Base-by-base conservation (phyloP, 2,329 filamentous ascomycete genomes). In the Ilyonectria sp. region DNA sequence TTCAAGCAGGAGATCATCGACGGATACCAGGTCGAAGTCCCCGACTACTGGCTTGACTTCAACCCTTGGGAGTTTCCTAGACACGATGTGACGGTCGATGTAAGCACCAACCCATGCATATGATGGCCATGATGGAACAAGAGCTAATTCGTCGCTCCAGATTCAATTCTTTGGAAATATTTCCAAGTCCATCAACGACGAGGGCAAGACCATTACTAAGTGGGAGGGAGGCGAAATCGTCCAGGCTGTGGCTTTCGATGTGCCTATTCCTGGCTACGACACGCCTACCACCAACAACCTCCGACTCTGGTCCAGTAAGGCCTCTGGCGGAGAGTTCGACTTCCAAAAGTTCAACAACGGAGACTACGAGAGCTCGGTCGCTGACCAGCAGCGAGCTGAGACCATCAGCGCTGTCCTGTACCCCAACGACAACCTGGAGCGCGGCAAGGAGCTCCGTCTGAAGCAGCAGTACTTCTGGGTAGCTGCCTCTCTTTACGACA, bases 391-490 rank as follows among this genome's bases (percentile, higher is more conserved):
- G 85, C 92, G 94, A 65, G 96, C 96, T n/a, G 96, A 99, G 86
- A 98, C 95, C 62, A 99, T 99, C 84, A 98, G 95, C 59, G 95
- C 95, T 35, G 96, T 99, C 15, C 84, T 99, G 50, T 99, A 99
- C 79, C 96, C 96, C 67, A 99, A 99, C 78, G 95, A 98, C 82
- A 98, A 97, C 82, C 89, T 99, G 50, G 95, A 98, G 73, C 90
- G 94, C 72, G 96, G 96, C 70, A 99, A 99, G 83, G 96, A 99
- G 85, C 90, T 99, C 70, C 94, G 96, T 60, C 84, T 99, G 81
- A 99, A 99, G 89, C 96, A 99, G 82, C 96, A 99, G 82, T 99
- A 99, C 87, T 99, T 99, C 85, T 99, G 96, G 96, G 97, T 97
- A 78, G 95, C 96, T 59, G 96, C 96, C 17, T 99, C 96, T 17